Base-by-base conservation (phyloP, 73 alveolate species). In the Tetrahymena elliotti region DNA sequence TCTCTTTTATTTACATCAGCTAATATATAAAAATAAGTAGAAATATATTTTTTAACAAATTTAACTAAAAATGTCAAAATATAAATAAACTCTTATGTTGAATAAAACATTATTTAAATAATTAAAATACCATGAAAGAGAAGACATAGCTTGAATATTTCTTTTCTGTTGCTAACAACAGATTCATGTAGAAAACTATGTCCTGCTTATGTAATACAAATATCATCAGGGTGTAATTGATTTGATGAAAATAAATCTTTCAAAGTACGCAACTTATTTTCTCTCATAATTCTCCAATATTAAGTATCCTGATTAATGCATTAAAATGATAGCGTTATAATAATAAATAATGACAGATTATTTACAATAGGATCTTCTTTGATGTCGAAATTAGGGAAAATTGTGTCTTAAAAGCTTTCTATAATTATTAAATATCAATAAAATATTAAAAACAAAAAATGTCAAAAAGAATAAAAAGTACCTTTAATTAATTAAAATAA, bases 1-100 rank as follows among this genome's bases (percentile, higher is more conserved):
- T 68, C 88, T 68, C 88, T 68, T 68, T n/a, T 68, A 68, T 68
- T 68, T n/a, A 68, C 88, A 68, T 68, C 88, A 68, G 88, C 88
- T 68, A 27, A 68, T 68, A n/a, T 68, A 4, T 4, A 47, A 47
- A 47, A 15, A 68, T 4, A 68, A 68, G 88, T 27, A 68, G 34
- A 68, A 68, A 68, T 68, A 68, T 27, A n/a, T n/a, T n/a, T n/a
- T n/a, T n/a, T n/a, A n/a, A n/a, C n/a, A n/a, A n/a, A n/a, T n/a
- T n/a, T n/a, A n/a, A n/a, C n/a, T n/a, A n/a, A n/a, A n/a, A n/a
- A 0, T 16, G 36, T 20, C 33, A 53, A 53, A 1, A 53, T 0
- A 6, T 18, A 68, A 68, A 68, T 68, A 27, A 10, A 68, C n/a
- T 6, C 35, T 7, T 68, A n/a, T n/a, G n/a, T n/a, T n/a, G n/a